Evolutionary conservation across 192 early-diverging fungal genomes (phyloP).

Genomic region (Thamnidium elegans): DNA sequence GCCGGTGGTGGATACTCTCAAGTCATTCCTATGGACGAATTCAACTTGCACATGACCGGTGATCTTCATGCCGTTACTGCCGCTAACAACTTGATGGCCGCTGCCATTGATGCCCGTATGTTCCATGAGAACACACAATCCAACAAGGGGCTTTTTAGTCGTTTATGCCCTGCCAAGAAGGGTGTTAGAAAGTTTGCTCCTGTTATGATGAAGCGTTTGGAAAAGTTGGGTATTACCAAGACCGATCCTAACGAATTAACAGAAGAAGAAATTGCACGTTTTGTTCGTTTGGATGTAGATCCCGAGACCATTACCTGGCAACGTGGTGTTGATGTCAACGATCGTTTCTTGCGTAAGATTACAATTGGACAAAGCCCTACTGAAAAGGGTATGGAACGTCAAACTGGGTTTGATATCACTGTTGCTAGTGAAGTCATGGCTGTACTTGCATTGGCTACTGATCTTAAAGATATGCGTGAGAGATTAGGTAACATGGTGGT

Average conservation of each 20-base stretch:
- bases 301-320: constrained; percentile 95
- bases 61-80: constrained; percentile 98
- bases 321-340: constrained; percentile 94
- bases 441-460: constrained; percentile 88
- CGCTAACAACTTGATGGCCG: constrained; percentile 95
- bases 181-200: constrained; percentile 79
- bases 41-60: constrained; percentile 98
- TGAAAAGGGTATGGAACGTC: constrained; percentile 81
- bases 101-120: constrained; percentile 95
- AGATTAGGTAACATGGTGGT: constrained; percentile 95
- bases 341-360: constrained; percentile 91
- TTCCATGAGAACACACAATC: constrained; percentile 93
- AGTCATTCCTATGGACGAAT: constrained; percentile 99
- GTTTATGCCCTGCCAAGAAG: constrained; percentile 85
- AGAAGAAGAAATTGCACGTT: constrained; percentile 69
- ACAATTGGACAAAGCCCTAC: constrained; percentile 84
- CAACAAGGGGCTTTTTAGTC: constrained; percentile 79
- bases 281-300: constrained; percentile 95
- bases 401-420: constrained; percentile 96
- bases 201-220: constrained; percentile 80
- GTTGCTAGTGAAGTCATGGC: constrained; percentile 99
- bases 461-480: constrained; percentile 89
- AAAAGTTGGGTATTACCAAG: constrained; percentile 79
- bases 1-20: constrained; percentile 99
- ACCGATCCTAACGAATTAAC: constrained; percentile 78